A percentile compares a stretch with the other conserved stretches of the same genome.
Conservation (phyloP, 768 basidiomycete genomes). For the Boletales sp. region DNA sequence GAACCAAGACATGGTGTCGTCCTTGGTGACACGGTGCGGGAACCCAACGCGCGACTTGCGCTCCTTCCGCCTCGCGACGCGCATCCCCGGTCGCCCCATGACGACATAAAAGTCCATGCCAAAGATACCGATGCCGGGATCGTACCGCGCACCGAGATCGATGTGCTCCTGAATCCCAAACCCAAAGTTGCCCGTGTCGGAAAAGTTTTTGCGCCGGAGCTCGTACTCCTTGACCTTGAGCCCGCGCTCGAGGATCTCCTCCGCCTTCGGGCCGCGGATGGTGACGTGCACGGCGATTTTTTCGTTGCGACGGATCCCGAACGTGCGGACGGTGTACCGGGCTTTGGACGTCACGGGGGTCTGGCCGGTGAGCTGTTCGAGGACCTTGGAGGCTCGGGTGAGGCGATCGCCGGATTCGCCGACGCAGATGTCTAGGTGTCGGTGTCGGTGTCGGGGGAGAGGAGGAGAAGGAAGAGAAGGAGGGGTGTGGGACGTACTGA, state of each 20-base stretch:
- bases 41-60: constrained; percentile 85
- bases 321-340: constrained; percentile 98
- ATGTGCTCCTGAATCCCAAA: constrained; percentile 99
- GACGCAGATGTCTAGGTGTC: constrained; percentile 87
- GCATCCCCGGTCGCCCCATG: constrained; percentile 93
- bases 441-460: too few species aligned
- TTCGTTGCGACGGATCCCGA: constrained; percentile 99
- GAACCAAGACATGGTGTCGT: constrained; percentile 98
- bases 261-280: constrained; percentile 98
- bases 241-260: constrained; percentile 98
- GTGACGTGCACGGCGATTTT: constrained; percentile 99
- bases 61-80: constrained; percentile 88
- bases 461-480: too few species aligned
- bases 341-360: constrained; percentile 99
- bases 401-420: constrained; percentile 99
- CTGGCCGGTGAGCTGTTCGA: constrained; percentile 99
- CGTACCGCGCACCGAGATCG: constrained; percentile 97
- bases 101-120: constrained; percentile 99
- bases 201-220: constrained; percentile 94
- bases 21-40: constrained; percentile 88
- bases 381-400: constrained; percentile 97
- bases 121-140: constrained; percentile 98
- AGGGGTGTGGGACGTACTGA: constrained; percentile 62
- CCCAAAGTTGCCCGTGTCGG: constrained; percentile 98
- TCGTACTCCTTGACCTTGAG: constrained; percentile 99